phyloP scores from a whole-genome alignment of 176 grass and related monocot genomes.

The Triticum turgidum region DNA sequence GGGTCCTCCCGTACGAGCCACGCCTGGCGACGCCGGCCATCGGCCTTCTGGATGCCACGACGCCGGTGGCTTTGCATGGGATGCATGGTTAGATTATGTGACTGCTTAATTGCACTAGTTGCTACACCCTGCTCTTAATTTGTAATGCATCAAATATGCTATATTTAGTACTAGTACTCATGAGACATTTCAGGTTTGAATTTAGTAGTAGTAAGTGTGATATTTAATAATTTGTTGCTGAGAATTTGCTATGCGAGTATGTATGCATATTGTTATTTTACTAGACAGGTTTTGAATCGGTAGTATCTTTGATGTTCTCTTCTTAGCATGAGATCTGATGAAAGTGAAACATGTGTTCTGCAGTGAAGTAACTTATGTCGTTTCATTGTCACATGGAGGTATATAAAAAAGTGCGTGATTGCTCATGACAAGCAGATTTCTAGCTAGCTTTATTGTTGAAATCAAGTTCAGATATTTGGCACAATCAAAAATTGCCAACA shows the following conservation, averaged over 20 bases:
- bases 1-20: constrained; percentile 72
- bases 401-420: background rate
- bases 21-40: constrained; percentile 90
- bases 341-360: background rate
- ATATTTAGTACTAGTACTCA: background rate
- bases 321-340: background rate
- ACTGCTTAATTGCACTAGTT: background rate
- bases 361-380: background rate
- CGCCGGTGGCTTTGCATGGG: constrained; percentile 48
- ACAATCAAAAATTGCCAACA: too few species aligned
- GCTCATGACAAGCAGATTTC: background rate
- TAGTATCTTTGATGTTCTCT: background rate
- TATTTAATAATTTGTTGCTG: background rate
- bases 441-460: background rate
- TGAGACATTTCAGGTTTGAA: background rate
- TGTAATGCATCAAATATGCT: background rate
- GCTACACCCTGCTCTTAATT: background rate
- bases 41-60: constrained; percentile 67
- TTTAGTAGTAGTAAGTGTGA: background rate
- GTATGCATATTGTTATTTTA: too few species aligned
- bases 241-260: background rate
- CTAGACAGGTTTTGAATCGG: background rate
- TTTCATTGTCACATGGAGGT: background rate
- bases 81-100: constrained; percentile 45
- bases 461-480: background rate